Base-by-base conservation (phyloP, 2,329 filamentous ascomycete genomes). In the Remersonia thermophila region DNA sequence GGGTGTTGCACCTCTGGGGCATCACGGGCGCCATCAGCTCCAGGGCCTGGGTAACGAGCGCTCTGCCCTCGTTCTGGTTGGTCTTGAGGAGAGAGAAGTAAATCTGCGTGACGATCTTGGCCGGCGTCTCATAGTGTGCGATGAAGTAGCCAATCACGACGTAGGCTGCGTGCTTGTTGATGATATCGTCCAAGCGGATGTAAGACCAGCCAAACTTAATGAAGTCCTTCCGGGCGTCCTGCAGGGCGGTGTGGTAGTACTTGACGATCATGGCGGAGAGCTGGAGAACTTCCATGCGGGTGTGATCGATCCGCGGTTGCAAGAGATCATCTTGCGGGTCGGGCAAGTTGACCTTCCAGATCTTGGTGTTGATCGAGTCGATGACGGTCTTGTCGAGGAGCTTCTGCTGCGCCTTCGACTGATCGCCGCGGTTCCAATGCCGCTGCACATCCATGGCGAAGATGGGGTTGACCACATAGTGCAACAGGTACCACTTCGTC, bases 201-300 rank as follows among this genome's bases (percentile, higher is more conserved):
- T 94, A 96, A 13, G 87, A 94, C 91, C 91, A 99, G 3, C 86
- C 87, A 58, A 96, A 98, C 60, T 95, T 96, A 53, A 98, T 98
- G 43, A 98, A 89, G 46, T 98, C 91, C 59, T 98, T 98, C 27
- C 93, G 78, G 2, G 84, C 80, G 51, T 96, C 91, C 47, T 93
- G 83, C 2, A 98, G 72, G 36, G 86, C 82, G 23, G 75, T 73
- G 51, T 89, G 78, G 51, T 98, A 85, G 51, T 96, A 93, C 55
- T 98, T 98, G 59, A 98, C 80, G 27, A 98, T 67, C 65, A 98
- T 77, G 0, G 91, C 87, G 5, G 91, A 95, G 30, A 96, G 72
- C 55, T 99, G 93, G 31, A 99, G 71, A 8, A 95, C 73, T 55
- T 98, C 93, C 76, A 96, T 94, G 12, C 91, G 73, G 2, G 87